These are phyloP conservation scores for Dactylonectria macrodidyma DNA, from an alignment of 2,329 filamentous ascomycete species.

Conservation along the genomic window DNA sequence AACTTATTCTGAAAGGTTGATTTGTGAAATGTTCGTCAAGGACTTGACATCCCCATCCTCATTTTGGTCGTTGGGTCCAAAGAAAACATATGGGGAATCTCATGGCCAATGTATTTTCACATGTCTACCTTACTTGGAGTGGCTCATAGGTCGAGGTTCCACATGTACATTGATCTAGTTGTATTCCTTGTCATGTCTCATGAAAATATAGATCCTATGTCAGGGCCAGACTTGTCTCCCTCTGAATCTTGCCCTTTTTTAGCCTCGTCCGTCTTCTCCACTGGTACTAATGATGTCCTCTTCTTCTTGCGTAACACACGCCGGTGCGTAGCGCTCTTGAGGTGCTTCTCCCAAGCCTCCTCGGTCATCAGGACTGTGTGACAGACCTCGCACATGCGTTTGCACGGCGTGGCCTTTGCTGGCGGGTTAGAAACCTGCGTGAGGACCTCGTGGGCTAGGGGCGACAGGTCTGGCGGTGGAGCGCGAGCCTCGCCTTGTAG, in stretches of 20 bases:
- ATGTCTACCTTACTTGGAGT: neutral
- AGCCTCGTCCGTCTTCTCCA: conserved; percentile 37
- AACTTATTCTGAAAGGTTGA: neutral
- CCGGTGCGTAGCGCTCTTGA: conserved; percentile 55
- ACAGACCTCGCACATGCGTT: conserved; percentile 81
- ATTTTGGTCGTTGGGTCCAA: too few species aligned
- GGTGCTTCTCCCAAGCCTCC: conserved; percentile 59
- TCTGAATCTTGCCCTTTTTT: conserved; percentile 18
- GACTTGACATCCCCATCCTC: too few species aligned
- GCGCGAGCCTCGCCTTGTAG: conserved; percentile 71
- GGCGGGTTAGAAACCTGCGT: conserved; percentile 62
- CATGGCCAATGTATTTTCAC: neutral
- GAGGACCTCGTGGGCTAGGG: conserved; percentile 68
- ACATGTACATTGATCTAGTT: neutral
- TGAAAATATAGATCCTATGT: conserved; percentile 49
- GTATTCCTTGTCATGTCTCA: conserved; percentile 21
- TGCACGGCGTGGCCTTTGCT: conserved; percentile 66
- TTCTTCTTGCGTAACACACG: conserved; percentile 54
- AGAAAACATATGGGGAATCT: too few species aligned
- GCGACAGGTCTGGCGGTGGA: conserved; percentile 63
- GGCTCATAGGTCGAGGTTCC: neutral
- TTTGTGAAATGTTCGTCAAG: too few species aligned
- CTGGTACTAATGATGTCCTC: conserved; percentile 54
- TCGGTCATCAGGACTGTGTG: conserved; percentile 73
- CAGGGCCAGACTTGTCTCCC: conserved; percentile 44